Evolutionary conservation across 2,329 filamentous ascomycete species (phyloP).

Genomic region (Epichloe sp.): DNA sequence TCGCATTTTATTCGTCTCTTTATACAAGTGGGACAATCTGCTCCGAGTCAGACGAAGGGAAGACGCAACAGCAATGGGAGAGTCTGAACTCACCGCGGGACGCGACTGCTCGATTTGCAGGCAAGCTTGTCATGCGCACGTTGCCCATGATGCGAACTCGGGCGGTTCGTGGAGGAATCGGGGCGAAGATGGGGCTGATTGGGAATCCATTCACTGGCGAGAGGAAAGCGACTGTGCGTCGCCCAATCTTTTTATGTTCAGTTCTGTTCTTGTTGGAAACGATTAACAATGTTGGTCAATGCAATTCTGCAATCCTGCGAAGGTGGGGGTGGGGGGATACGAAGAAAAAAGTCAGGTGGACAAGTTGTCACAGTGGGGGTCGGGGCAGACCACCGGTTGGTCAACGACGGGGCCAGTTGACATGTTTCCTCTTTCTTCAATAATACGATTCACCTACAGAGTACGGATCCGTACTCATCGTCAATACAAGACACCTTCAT

Average conservation of each 20-base stretch:
- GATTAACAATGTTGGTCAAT: too few species aligned
- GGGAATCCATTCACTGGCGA: background rate
- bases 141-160: conserved; percentile 5
- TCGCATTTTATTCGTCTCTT: conserved; percentile 12
- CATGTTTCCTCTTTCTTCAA: too few species aligned
- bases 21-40: conserved; percentile 10
- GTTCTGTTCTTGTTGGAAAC: too few species aligned
- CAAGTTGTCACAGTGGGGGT: too few species aligned
- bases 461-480: too few species aligned
- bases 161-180: background rate
- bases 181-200: background rate
- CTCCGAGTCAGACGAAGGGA: background rate
- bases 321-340: too few species aligned
- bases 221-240: background rate
- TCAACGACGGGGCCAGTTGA: too few species aligned
- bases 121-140: conserved; percentile 9
- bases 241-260: background rate
- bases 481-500: too few species aligned
- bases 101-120: conserved; percentile 7
- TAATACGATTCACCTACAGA: too few species aligned
- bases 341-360: too few species aligned
- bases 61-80: background rate
- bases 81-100: conserved; percentile 5
- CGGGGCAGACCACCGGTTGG: too few species aligned
- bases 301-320: too few species aligned